Conservation (phyloP, 352 stramenopile species). For the Phytophthora crassamura region DNA sequence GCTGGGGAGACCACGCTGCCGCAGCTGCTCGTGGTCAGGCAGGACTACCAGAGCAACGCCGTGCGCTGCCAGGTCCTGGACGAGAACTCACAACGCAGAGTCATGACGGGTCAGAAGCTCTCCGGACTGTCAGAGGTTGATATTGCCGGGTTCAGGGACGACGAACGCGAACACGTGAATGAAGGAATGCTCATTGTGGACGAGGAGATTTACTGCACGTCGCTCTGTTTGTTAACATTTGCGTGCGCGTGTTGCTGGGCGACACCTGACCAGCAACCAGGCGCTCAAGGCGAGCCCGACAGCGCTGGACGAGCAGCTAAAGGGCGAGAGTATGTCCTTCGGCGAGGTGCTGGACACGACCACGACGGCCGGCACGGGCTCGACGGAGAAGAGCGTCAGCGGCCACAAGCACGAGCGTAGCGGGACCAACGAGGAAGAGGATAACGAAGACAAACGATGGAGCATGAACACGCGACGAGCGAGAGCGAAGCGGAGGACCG, state of each 20-base stretch:
- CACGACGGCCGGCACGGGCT: neutral
- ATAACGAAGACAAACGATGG: constrained; percentile 26
- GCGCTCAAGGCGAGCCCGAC: constrained; percentile 88
- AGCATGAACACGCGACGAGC: constrained; percentile 30
- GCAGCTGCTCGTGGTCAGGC: constrained; percentile 83
- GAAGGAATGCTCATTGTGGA: constrained; percentile 88
- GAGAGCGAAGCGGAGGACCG: constrained; percentile 44
- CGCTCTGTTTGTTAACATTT: constrained; percentile 83
- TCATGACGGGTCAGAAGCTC: constrained; percentile 77
- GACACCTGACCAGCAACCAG: constrained; percentile 81
- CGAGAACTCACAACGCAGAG: constrained; percentile 78
- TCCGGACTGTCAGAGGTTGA: constrained; percentile 88
- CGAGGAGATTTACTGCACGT: constrained; percentile 82
- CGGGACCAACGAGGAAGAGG: constrained; percentile 19
- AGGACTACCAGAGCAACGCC: constrained; percentile 86
- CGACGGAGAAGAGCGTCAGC: constrained; percentile 9
- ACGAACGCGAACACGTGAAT: constrained; percentile 87
- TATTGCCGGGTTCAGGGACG: constrained; percentile 84
- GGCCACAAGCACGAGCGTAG: constrained; percentile 37
- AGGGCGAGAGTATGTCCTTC: constrained; percentile 74
- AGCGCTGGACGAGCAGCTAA: constrained; percentile 76
- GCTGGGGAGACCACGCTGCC: constrained; percentile 76
- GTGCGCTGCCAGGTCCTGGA: constrained; percentile 88
- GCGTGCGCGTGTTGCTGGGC: constrained; percentile 80
- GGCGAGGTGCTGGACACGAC: constrained; percentile 61